These are phyloP conservation scores for Chaetomiaceae sp. DNA, from an alignment of 2,329 filamentous ascomycete species.

Conservation along the genomic window DNA sequence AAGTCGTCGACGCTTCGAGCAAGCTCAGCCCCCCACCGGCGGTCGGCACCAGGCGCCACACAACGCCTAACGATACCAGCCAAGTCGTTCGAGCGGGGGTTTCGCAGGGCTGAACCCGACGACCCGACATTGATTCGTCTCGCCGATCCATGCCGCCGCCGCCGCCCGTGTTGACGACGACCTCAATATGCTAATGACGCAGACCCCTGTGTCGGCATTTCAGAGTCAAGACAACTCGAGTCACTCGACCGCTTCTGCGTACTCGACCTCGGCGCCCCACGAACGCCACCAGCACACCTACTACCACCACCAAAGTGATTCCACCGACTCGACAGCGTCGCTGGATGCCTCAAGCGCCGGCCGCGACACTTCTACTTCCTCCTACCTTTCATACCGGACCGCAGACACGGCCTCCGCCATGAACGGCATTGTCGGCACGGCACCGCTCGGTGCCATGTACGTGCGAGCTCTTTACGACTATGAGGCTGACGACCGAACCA, in stretches of 20 bases:
- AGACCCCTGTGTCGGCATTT: constrained; percentile 42
- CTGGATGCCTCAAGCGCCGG: constrained; percentile 31
- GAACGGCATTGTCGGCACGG: constrained; percentile 57
- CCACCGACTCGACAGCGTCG: constrained; percentile 30
- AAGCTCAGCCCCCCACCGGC: not conserved
- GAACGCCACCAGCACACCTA: not conserved
- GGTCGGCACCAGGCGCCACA: not conserved
- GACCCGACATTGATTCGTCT: constrained; percentile 6
- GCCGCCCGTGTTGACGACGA: constrained; percentile 17
- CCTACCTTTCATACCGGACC: constrained; percentile 22
- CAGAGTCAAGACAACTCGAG: constrained; percentile 38
- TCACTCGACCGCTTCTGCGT: constrained; percentile 27
- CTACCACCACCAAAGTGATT: constrained; percentile 19
- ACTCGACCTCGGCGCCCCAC: constrained; percentile 23
- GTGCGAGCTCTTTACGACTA: constrained; percentile 97
- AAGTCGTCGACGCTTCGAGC: not conserved
- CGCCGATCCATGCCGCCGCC: constrained; percentile 15
- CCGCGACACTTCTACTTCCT: constrained; percentile 27
- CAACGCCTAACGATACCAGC: too few relatives aligned
- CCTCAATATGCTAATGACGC: constrained; percentile 51
- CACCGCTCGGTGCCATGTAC: constrained; percentile 69
- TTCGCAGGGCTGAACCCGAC: constrained; percentile 6
- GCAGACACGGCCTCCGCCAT: constrained; percentile 36
- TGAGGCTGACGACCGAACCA: constrained; percentile 93
- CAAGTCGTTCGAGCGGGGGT: too few relatives aligned